phyloP scores from a whole-genome alignment of 2,329 filamentous ascomycete genomes.

The Aurifilum marmelostoma region DNA sequence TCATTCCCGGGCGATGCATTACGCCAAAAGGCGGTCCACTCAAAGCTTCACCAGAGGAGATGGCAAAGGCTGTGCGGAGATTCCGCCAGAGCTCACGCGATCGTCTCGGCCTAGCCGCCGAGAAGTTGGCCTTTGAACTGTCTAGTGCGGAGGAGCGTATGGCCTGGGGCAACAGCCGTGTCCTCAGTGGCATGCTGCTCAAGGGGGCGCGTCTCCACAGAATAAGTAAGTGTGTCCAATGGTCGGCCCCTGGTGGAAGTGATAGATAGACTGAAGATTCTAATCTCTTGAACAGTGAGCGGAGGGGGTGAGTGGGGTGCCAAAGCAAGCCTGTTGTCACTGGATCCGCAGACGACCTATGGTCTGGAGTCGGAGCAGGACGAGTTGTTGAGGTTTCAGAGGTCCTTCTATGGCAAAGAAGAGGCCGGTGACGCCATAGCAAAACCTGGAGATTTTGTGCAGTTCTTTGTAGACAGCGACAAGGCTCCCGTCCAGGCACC shows the following conservation, averaged over 20 bases:
- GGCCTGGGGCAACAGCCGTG: slow-evolving; percentile 12
- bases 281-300: slow-evolving; percentile 61
- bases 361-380: slow-evolving; percentile 50
- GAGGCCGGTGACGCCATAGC: slow-evolving; percentile 57
- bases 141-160: slow-evolving; percentile 3
- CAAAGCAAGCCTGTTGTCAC: slow-evolving; percentile 76
- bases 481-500: slow-evolving; percentile 34
- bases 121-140: slow-evolving; percentile 23
- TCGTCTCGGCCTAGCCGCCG: slow-evolving; percentile 8
- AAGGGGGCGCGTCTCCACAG: slow-evolving; percentile 46
- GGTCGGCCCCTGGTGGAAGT: not conserved
- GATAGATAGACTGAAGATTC: no score
- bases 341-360: slow-evolving; percentile 70
- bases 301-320: slow-evolving; percentile 84
- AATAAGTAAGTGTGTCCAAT: slow-evolving; percentile 45
- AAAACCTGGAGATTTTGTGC: slow-evolving; percentile 65
- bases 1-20: slow-evolving; percentile 50
- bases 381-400: slow-evolving; percentile 57
- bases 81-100: not conserved
- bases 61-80: not conserved
- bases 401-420: slow-evolving; percentile 46
- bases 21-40: not conserved
- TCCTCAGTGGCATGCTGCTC: slow-evolving; percentile 14
- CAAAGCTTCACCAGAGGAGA: not conserved
- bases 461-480: slow-evolving; percentile 58